Evolutionary conservation across 345 rosid genomes (phyloP).

Genomic region (Crucihimalaya himalaica): DNA sequence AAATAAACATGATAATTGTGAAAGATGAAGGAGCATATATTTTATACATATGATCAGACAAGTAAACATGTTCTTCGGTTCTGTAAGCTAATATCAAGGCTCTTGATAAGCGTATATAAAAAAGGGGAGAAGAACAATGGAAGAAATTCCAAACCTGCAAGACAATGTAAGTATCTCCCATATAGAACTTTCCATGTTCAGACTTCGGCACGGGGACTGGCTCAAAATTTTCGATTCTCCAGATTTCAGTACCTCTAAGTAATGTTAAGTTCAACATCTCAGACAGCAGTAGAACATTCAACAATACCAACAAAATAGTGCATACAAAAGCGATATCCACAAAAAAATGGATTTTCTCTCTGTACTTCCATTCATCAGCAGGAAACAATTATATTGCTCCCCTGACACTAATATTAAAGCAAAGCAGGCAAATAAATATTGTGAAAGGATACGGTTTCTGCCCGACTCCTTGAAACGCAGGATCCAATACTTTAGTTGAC

Average conservation of each 20-base stretch:
- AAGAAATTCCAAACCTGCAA: conserved; percentile 62
- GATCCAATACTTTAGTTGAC: conserved; percentile 78
- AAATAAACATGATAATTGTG: conserved; percentile 29
- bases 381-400: not conserved
- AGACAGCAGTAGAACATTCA: conserved; percentile 22
- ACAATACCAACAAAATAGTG: not conserved
- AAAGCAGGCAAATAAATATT: not conserved
- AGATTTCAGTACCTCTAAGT: conserved; percentile 86
- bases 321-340: not conserved
- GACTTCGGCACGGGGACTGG: conserved; percentile 84
- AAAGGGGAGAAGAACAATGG: conserved; percentile 11
- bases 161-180: conserved; percentile 91
- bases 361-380: not conserved
- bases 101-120: not conserved
- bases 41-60: conserved; percentile 24
- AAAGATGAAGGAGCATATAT: not conserved
- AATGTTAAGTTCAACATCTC: conserved; percentile 61
- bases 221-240: conserved; percentile 97
- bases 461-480: conserved; percentile 96
- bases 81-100: conserved; percentile 14
- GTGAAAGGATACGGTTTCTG: conserved; percentile 90
- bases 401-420: not conserved
- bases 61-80: conserved; percentile 27
- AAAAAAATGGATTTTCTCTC: not conserved
- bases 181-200: conserved; percentile 92